A percentile compares a stretch with the other conserved stretches of the same genome.
These are phyloP conservation scores for Cladosporium sphaerospermum DNA, from an alignment of 2,329 filamentous ascomycete species.

Conservation along the genomic window DNA sequence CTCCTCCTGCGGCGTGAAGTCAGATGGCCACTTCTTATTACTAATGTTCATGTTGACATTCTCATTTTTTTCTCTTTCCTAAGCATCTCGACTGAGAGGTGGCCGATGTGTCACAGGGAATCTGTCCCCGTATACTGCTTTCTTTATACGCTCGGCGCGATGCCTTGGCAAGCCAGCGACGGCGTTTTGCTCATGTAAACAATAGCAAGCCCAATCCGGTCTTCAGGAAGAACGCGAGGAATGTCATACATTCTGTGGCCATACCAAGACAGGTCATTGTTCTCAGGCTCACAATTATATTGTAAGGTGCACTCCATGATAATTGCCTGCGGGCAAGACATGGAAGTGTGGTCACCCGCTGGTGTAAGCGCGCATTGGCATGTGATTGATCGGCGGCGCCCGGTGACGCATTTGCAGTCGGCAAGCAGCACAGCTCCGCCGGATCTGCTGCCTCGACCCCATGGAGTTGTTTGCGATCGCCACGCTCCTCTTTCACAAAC, in stretches of 20 bases:
- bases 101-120: not conserved
- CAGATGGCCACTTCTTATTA: too few relatives aligned
- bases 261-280: too few relatives aligned
- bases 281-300: too few relatives aligned
- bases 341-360: too few relatives aligned
- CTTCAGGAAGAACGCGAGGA: not conserved
- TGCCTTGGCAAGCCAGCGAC: too few relatives aligned
- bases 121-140: not conserved
- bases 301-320: too few relatives aligned
- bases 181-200: not conserved
- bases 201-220: not conserved
- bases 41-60: not conserved
- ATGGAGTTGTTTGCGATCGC: constrained; percentile 1
- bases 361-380: not conserved
- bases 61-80: not conserved
- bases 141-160: not conserved
- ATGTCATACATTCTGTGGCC: too few relatives aligned
- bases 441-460: not conserved
- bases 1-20: too few relatives aligned
- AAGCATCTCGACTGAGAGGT: too few relatives aligned
- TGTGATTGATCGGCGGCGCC: constrained; percentile 6
- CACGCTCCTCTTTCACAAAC: not conserved
- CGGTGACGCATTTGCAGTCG: not conserved
- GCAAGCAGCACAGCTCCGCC: not conserved
- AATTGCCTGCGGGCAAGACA: too few relatives aligned